Percentiles rank a stretch among this genome's conserved stretches.
Conservation (phyloP, 805 yeast genomes). For the Candida nemodendra region DNA sequence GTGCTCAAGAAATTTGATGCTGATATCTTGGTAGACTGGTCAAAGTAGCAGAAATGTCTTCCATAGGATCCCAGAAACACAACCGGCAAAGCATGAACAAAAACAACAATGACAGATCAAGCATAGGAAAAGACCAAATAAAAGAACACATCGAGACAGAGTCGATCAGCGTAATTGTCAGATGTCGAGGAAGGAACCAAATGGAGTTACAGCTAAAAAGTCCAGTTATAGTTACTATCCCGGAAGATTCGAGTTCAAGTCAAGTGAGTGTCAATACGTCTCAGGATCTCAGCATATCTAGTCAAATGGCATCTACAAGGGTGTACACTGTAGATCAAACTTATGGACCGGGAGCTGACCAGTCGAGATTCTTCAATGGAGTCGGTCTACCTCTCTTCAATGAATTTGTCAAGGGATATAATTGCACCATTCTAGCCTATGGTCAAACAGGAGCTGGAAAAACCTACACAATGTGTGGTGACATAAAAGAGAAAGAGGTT, state of each 20-base stretch:
- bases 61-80: no score
- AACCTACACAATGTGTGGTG: conserved; percentile 61
- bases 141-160: conserved; percentile 20
- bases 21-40: no score
- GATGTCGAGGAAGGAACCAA: conserved; percentile 51
- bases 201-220: conserved; percentile 44
- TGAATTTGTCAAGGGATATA: conserved; percentile 50
- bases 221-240: conserved; percentile 47
- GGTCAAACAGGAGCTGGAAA: conserved; percentile 66
- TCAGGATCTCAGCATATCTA: conserved; percentile 25
- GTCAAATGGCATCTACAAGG: conserved; percentile 27
- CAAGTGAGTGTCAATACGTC: conserved; percentile 26
- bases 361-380: conserved; percentile 41
- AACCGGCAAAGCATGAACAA: no score
- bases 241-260: conserved; percentile 33
- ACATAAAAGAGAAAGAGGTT: conserved; percentile 24
- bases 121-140: not conserved
- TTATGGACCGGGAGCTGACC: conserved; percentile 54
- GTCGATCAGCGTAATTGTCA: conserved; percentile 49
- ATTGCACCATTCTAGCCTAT: conserved; percentile 56
- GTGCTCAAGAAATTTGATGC: no score
- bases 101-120: not conserved
- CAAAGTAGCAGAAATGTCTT: no score
- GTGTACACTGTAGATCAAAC: conserved; percentile 55
- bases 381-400: conserved; percentile 48